Conservation (phyloP, 2,329 filamentous ascomycete genomes). For the Penicillium sp. region DNA sequence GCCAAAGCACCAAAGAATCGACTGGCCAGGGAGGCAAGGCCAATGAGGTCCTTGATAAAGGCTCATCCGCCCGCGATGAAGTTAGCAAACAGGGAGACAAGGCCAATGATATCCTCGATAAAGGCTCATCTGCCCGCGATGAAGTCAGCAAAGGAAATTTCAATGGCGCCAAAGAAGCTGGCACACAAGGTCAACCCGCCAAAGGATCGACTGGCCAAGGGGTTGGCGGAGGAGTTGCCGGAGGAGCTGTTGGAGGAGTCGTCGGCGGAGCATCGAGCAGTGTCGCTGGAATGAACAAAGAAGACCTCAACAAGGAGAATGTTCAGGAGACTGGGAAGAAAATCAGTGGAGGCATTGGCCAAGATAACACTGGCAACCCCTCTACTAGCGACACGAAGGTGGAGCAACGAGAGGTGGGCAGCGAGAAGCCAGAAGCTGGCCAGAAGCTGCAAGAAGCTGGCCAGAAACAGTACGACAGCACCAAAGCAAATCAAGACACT, state of each 20-base stretch:
- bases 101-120: conserved; percentile 6
- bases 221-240: not conserved
- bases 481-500: not conserved
- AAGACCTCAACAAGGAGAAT: conserved; percentile 9
- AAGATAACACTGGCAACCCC: not conserved
- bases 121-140: not conserved
- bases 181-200: conserved; percentile 12
- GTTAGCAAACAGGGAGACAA: conserved; percentile 2
- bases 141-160: conserved; percentile 11
- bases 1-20: conserved; percentile 9
- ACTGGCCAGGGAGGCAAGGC: not conserved
- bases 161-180: conserved; percentile 6
- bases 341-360: not conserved
- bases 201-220: conserved; percentile 6
- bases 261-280: conserved; percentile 3
- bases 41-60: conserved; percentile 9
- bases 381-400: not conserved
- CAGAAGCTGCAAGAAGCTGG: not conserved
- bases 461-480: not conserved
- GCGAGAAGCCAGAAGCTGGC: not conserved
- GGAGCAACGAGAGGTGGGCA: not conserved
- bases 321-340: conserved; percentile 8
- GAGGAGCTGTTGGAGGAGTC: conserved; percentile 5
- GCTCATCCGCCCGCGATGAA: not conserved
- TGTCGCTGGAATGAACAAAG: conserved; percentile 10